Base-by-base conservation (phyloP, 331 rosid species). In the Rosa hybrid region DNA sequence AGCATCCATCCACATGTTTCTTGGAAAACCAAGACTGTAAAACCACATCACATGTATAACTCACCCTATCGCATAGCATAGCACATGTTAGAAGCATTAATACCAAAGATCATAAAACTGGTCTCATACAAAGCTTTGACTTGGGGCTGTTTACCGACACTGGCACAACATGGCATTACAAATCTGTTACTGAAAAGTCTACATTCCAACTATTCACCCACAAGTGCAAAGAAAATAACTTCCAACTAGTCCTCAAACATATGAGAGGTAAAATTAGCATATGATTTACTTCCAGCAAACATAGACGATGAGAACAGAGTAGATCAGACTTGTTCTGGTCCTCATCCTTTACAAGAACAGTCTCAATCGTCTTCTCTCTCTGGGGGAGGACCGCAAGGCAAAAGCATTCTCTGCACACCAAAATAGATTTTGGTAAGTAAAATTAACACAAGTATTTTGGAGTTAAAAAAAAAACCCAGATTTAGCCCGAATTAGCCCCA, bases 361-460 rank as follows among this genome's bases (percentile, higher is more conserved):
- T 56, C 84, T 87, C 83, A 92, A 67, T 94, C 98, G 46, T 94
- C 94, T 82, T 94, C 97, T 83, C 94, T 90, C 54, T 94, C 97
- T 1, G 98, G 98, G 71, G 98, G 97, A 56, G 92, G 93, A 72
- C 98, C 97, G 41, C 98, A 94, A 38, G 98, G 98, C 82, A 94
- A 76, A 56, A 94, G 96, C 98, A 94, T 94, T 88, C 90, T 94
- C 98, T 92, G 91, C 84, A 50, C 27, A 76, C 48, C 12, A 30
- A 67, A 67, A 39, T 8, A 67, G 18, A 3, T 67, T 18, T 16
- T 6, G 2, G 5, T 67, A 4, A 34, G 72, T 3, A 78, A 48
- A 39, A 23, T 6, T 7, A 64, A 44, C 68, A 20, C 14, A 21
- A 56, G 46, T n/a, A 67, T 57, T 20, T 2, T n/a, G 75, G 44